Evolutionary conservation across 495 filamentous ascomycete genomes (phyloP), one percentile per base, ranked within the genome.

Genomic region (Neurospora tetrasperma): DNA sequence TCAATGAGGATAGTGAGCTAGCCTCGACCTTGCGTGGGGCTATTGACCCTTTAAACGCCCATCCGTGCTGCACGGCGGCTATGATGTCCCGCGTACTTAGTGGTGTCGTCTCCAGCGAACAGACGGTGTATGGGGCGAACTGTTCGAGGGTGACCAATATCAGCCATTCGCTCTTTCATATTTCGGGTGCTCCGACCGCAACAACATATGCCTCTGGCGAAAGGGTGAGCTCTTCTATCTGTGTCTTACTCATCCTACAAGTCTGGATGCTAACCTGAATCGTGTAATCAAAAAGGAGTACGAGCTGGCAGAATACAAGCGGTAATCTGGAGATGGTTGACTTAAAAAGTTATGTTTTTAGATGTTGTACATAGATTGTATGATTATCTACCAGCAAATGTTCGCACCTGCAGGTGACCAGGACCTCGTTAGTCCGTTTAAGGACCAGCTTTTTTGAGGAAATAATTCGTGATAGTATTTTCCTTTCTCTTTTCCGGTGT

Each of bases 191-290:
- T 74, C 82, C 84, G 40, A 76, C 80, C 39, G 80, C 78, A n/a
- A 84, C 82, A 27, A 84, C 86, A 43, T 89, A 87, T 77, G 86
- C 84, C 16, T 76, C 86, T 68, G 87, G 82, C 4, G 88, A 89
- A 78, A 86, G 82, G 74, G 86, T 76, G 16, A 54, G 75, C 72
- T 71, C 23, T 11, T 54, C 20, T 23, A 31, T 71, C 44, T 62
- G 23, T 62, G 23, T 35, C 9, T 31, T 62, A 27, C 7, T 10
- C 11, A 59, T 42, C 66, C 16, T 11, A 23, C 43, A 14, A 31
- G 46, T 23, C 31, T 40, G 59, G 18, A n/a, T 39, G 48, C 42
- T 35, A 20, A 70, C 54, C 23, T 62, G 14, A 14, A 35, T 62
- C 16, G 11, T 35, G 38, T 73, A 8, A 78, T 80, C 73, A 80